Base-by-base conservation (phyloP, 257 asterid genomes). In the Leonotis leonurus region DNA sequence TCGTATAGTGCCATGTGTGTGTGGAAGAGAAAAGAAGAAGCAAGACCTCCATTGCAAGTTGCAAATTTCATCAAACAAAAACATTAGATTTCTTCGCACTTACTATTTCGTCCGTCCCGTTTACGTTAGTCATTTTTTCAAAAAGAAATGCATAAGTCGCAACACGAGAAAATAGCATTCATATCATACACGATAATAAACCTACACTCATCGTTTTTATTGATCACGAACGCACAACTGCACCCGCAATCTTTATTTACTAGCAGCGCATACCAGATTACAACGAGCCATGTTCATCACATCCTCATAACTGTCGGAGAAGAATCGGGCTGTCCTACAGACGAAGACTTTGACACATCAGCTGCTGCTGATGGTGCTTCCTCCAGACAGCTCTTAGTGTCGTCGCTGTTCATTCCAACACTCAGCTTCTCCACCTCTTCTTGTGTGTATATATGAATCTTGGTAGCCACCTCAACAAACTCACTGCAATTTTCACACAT, bases 371-470 rank as follows among this genome's bases (percentile, higher is more conserved):
- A 73, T 1, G 87, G 87, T 2, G 92, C 91, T 79, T 91, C 97
- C 61, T 88, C 98, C 87, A 91, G 69, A 70, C 96, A 88, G 78
- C 98, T 91, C 49, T 82, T 93, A 21, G 95, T 85, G 78, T 90
- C 98, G 6, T 91, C 98, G 6, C 89, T 80, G 62, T 84, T 77
- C 79, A 79, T 78, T n/a, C 95, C 94, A 6, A 85, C 67, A 32
- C 68, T 78, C 86, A 88, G 79, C 78, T 86, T 86, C 81, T 86
- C 95, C 72, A 91, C 95, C 70, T 91, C 98, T 57, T 88, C 98
- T 74, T 78, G 83, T 11, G 98, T 88, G 84, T 86, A 84, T 69
- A 91, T 75, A 40, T 88, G 98, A 78, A 91, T 91, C 86, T 86
- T 86, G 10, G 79, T 76, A 18, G 75, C 97, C 63, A 88, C 96